These are phyloP conservation scores for Metschnikowia arizonensis DNA, from an alignment of 805 yeast genomes.

Conservation along the genomic window DNA sequence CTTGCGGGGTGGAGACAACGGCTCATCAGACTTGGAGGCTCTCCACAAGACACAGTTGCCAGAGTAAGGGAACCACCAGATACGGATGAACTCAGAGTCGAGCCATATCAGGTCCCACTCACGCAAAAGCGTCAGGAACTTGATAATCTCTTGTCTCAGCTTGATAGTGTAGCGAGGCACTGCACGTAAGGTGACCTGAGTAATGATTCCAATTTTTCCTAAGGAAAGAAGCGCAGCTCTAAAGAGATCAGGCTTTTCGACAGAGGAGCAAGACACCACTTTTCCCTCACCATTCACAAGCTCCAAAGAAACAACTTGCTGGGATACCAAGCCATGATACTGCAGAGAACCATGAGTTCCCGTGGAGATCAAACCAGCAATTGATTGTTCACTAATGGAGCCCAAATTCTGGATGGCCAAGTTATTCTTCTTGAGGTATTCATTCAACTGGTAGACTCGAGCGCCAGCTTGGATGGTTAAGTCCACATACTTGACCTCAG, in stretches of 20 bases:
- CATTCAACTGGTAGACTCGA: constrained; percentile 70
- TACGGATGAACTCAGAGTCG: constrained; percentile 82
- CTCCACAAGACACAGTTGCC: constrained; percentile 86
- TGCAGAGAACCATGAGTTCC: constrained; percentile 97
- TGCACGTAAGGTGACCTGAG: constrained; percentile 76
- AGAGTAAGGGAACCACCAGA: constrained; percentile 98
- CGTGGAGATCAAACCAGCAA: constrained; percentile 94
- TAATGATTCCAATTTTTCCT: constrained; percentile 89
- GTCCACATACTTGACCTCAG: constrained; percentile 67
- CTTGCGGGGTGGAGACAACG: constrained; percentile 57
- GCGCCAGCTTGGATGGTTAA: constrained; percentile 94
- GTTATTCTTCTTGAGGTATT: constrained; percentile 54
- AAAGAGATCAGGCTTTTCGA: constrained; percentile 62
- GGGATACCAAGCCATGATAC: constrained; percentile 84
- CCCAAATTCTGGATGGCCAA: constrained; percentile 89
- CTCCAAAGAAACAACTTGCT: constrained; percentile 76
- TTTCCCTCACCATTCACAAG: constrained; percentile 76
- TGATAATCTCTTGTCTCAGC: constrained; percentile 76
- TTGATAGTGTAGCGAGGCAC: constrained; percentile 80
- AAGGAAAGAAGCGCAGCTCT: constrained; percentile 79
- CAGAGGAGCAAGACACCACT: constrained; percentile 59
- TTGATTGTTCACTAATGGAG: constrained; percentile 87
- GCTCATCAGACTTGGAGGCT: constrained; percentile 70
- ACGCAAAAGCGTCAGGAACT: constrained; percentile 65
- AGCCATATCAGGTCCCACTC: constrained; percentile 83